phyloP scores from a whole-genome alignment of 805 yeast species.

The Monosporozyma aquatica region DNA sequence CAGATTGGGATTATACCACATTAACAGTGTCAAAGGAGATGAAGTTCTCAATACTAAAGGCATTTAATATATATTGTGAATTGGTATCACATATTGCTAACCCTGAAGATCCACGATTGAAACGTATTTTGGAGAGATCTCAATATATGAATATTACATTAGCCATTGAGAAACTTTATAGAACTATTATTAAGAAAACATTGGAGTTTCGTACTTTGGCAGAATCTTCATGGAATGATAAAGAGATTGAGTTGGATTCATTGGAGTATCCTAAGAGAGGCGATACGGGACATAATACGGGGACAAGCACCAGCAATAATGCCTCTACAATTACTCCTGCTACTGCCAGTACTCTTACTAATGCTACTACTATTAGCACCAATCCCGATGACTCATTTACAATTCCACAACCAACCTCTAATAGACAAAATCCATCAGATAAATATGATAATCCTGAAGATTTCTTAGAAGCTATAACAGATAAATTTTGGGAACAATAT shows the following conservation, averaged over 20 bases:
- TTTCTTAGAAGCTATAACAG: conserved; percentile 10
- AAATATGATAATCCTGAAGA: conserved; percentile 4
- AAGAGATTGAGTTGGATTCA: neutral
- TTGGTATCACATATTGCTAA: conserved; percentile 9
- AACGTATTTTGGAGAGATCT: conserved; percentile 8
- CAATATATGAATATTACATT: conserved; percentile 6
- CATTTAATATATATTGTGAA: conserved; percentile 8
- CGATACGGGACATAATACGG: too few species aligned
- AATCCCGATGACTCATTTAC: too few species aligned
- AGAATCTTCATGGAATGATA: conserved; percentile 12
- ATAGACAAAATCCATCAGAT: neutral
- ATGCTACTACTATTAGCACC: too few species aligned
- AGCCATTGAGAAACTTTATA: conserved; percentile 11
- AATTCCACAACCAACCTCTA: neutral
- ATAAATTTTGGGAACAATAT: conserved; percentile 17
- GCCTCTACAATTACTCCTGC: too few species aligned
- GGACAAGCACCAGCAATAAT: neutral
- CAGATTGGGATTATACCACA: conserved; percentile 3
- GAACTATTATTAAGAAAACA: conserved; percentile 16
- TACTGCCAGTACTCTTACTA: neutral
- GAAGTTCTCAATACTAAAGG: neutral
- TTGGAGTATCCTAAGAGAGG: neutral
- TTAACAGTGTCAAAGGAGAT: neutral
- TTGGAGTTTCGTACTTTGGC: conserved; percentile 14
- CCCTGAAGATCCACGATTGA: conserved; percentile 5